These are phyloP conservation scores for Phytophthora meadii DNA, from an alignment of 352 stramenopile genomes.

Conservation along the genomic window DNA sequence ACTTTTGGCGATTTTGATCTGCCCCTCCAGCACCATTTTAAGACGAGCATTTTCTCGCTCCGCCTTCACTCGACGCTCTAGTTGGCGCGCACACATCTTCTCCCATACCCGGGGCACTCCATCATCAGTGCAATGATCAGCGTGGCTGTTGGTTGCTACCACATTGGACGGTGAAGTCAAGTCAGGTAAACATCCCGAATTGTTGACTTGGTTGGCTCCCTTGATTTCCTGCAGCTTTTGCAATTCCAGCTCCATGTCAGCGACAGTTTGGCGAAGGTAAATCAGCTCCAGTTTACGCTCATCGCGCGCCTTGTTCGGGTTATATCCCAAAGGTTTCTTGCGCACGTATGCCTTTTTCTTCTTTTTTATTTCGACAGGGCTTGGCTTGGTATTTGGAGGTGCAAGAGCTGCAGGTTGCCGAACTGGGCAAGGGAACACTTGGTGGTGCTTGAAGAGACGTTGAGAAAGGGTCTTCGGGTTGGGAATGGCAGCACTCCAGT, in stretches of 20 bases:
- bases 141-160: constrained; percentile 1
- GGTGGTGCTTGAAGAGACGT: constrained; percentile 20
- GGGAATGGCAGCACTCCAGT: constrained; percentile 3
- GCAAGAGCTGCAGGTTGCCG: constrained; percentile 1
- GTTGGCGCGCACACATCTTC: constrained; percentile 38
- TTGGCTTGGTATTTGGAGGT: background rate
- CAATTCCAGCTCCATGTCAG: constrained; percentile 49
- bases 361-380: background rate
- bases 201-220: background rate
- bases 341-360: constrained; percentile 34
- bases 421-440: constrained; percentile 22
- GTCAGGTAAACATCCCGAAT: background rate
- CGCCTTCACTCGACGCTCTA: constrained; percentile 35
- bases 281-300: constrained; percentile 48
- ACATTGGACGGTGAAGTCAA: background rate
- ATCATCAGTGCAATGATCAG: constrained; percentile 4
- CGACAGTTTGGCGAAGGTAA: constrained; percentile 51
- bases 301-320: constrained; percentile 54
- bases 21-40: constrained; percentile 42
- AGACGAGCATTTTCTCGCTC: constrained; percentile 46
- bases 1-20: constrained; percentile 51
- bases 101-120: constrained; percentile 38
- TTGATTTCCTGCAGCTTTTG: constrained; percentile 36
- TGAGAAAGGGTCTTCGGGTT: constrained; percentile 14
- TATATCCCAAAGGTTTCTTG: constrained; percentile 43